Base-by-base conservation (phyloP, 805 yeast species). In the Metschnikowia gelsemii region DNA sequence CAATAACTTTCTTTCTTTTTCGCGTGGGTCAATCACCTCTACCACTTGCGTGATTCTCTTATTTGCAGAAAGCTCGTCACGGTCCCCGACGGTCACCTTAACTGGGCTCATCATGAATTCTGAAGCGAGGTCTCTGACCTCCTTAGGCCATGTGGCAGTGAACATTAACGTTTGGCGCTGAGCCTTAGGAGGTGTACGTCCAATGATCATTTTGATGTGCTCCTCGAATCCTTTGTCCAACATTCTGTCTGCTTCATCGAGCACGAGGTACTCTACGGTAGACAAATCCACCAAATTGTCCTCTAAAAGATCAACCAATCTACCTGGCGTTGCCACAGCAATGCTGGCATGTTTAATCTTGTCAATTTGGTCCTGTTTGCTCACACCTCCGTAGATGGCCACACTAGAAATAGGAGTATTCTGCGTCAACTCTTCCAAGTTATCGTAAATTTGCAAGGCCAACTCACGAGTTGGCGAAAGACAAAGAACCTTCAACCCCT, bases 121-220 rank as follows among this genome's bases (percentile, higher is more conserved):
- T 14, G 80, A 60, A 7, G 99, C 99, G 49, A 93, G 75, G 50
- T 88, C 95, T 59, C 98, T 82, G 25, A 93, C 98, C 68, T 91
- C 96, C 56, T 86, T 87, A n/a, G 99, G 99, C 99, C 99, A 93
- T 1, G 99, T 93, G n/a, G 99, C 99, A 8, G 99, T 91, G 68
- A 93, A 93, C 98, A 93, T 93, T 50, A 93, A 74, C 0, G 99
- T 93, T 66, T 91, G 98, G 69, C 98, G 75, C 21, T 74, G 56
- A 8, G 40, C 28, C 19, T 64, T 61, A 18, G 51, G 37, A 18
- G 76, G 70, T 12, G 87, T 75, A 43, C 72, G 69, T 33, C 83
- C 77, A 59, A 93, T 80, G 51, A 93, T 88, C 49, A 76, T 73
- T 62, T 86, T 88, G 59, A 93, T 91, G 65, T 91, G 99, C 62